Percentiles rank a stretch among this genome's conserved stretches.
phyloP scores from a whole-genome alignment of 495 filamentous ascomycete genomes.

The Talaromyces nanjingensis region DNA sequence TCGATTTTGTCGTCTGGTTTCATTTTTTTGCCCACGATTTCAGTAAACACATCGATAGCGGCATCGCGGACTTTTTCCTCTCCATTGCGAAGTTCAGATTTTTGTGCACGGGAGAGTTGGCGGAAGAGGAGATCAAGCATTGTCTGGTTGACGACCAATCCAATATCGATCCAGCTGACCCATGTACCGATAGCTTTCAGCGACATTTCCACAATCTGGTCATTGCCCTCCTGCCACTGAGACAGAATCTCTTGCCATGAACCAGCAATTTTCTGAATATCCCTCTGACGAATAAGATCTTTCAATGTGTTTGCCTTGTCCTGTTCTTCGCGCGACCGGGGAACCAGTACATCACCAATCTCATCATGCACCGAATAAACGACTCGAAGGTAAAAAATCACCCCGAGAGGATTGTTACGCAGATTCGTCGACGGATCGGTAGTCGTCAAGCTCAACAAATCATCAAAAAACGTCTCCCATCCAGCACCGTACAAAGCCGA shows the following conservation, averaged over 20 bases:
- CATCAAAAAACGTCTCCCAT: slow-evolving; percentile 85
- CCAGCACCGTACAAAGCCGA: slow-evolving; percentile 71
- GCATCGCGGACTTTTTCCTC: slow-evolving; percentile 76
- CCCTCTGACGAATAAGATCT: slow-evolving; percentile 74
- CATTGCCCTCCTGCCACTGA: slow-evolving; percentile 68
- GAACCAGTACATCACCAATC: slow-evolving; percentile 86
- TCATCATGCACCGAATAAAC: slow-evolving; percentile 90
- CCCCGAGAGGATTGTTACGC: slow-evolving; percentile 65
- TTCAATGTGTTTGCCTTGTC: slow-evolving; percentile 79
- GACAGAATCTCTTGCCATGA: slow-evolving; percentile 90
- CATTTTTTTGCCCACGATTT: slow-evolving; percentile 98
- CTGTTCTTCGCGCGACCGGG: slow-evolving; percentile 63
- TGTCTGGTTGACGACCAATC: slow-evolving; percentile 78
- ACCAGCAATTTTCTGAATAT: slow-evolving; percentile 74
- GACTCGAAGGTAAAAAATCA: slow-evolving; percentile 82
- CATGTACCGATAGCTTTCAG: slow-evolving; percentile 85
- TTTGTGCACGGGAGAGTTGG: slow-evolving; percentile 55
- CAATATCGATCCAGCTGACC: slow-evolving; percentile 98
- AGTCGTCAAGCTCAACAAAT: slow-evolving; percentile 64
- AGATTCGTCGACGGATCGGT: slow-evolving; percentile 37
- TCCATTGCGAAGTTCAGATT: slow-evolving; percentile 38
- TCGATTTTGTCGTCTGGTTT: slow-evolving; percentile 83
- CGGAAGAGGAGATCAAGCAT: slow-evolving; percentile 80
- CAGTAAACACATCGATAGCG: slow-evolving; percentile 86
- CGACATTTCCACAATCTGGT: slow-evolving; percentile 73